Evolutionary conservation across 306 rosid genomes (phyloP).

Genomic region (Cajanus cajan): DNA sequence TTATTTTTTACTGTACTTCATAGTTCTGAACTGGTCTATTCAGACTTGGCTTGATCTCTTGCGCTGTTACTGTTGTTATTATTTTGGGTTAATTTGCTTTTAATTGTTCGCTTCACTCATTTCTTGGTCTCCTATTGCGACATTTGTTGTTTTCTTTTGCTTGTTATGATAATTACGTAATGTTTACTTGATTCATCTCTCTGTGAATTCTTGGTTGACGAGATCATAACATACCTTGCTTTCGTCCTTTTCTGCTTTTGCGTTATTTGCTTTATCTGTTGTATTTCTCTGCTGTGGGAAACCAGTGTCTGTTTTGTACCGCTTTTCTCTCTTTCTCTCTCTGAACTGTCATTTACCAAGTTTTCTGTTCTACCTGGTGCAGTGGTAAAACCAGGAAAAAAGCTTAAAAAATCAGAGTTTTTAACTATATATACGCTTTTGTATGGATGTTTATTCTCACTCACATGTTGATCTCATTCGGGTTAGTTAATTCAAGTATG

Average conservation of each 20-base stretch:
- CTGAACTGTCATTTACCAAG: background rate
- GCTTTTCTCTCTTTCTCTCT: constrained; percentile 13
- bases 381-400: constrained; percentile 1
- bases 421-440: background rate
- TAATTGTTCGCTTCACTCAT: constrained; percentile 11
- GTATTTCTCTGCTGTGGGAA: constrained; percentile 46
- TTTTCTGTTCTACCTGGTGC: constrained; percentile 24
- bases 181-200: constrained; percentile 37
- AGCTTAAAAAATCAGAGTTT: constrained; percentile 5
- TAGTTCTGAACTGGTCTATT: background rate
- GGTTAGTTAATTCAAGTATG: background rate
- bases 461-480: constrained; percentile 14
- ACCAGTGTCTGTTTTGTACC: constrained; percentile 27
- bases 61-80: background rate
- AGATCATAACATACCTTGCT: constrained; percentile 45
- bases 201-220: constrained; percentile 47
- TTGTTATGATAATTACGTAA: constrained; percentile 38
- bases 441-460: constrained; percentile 5
- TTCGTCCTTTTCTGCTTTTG: constrained; percentile 71
- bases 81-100: background rate
- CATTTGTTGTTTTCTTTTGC: constrained; percentile 29
- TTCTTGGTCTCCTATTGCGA: background rate
- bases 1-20: background rate
- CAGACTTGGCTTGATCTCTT: constrained; percentile 8
- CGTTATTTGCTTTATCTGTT: constrained; percentile 41